Conservation (phyloP, 352 stramenopile genomes). For the Pythium apleroticum region DNA sequence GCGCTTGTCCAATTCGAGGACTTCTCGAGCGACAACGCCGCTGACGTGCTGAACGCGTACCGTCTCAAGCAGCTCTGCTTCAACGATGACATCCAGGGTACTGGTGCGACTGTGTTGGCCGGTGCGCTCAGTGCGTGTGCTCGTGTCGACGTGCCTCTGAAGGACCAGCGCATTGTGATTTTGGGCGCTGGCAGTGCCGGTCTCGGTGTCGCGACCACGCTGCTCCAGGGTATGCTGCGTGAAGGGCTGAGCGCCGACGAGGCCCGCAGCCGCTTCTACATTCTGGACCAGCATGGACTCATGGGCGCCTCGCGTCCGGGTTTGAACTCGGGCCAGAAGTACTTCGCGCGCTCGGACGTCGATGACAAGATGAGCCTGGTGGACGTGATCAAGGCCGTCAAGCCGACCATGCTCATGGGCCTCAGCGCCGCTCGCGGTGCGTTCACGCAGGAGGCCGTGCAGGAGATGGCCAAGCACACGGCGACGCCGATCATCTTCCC, state of each 20-base stretch:
- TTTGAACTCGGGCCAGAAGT: constrained; percentile 78
- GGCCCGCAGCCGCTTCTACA: constrained; percentile 74
- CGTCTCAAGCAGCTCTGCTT: constrained; percentile 94
- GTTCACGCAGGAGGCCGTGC: constrained; percentile 85
- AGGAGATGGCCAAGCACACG: constrained; percentile 88
- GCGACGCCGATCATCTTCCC: constrained; percentile 96
- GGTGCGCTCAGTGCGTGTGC: constrained; percentile 80
- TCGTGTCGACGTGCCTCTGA: constrained; percentile 77
- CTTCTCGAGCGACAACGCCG: constrained; percentile 91
- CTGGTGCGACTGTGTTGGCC: constrained; percentile 93
- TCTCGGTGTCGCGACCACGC: constrained; percentile 92
- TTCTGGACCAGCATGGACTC: constrained; percentile 77
- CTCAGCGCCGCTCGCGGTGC: constrained; percentile 84
- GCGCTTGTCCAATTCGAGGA: constrained; percentile 97
- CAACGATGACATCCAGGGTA: constrained; percentile 99
- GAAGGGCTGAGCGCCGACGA: constrained; percentile 71
- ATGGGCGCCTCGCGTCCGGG: constrained; percentile 46
- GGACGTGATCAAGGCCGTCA: constrained; percentile 81
- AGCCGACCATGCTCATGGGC: constrained; percentile 95
- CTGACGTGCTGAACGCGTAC: constrained; percentile 94
- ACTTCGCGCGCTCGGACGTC: constrained; percentile 70
- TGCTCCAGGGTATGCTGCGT: constrained; percentile 90
- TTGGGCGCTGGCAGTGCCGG: constrained; percentile 93
- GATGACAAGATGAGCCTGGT: constrained; percentile 75
- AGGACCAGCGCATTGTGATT: constrained; percentile 95